Conservation (phyloP, 2,329 filamentous ascomycete genomes). For the Hypoxylon sp. region DNA sequence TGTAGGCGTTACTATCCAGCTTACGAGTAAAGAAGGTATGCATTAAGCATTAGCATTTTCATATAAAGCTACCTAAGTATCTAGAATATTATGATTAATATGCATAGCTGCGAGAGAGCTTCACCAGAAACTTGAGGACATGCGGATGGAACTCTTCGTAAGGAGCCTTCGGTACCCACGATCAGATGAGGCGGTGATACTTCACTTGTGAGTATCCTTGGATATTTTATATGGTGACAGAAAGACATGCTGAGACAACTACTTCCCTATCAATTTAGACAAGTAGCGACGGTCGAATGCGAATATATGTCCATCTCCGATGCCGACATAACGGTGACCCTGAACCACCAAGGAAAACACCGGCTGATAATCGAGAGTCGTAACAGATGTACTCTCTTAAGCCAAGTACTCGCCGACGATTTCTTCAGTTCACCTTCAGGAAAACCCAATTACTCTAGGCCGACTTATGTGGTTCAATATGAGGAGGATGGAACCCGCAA, state of each 20-base stretch:
- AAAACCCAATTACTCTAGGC: constrained; percentile 31
- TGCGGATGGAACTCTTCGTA: constrained; percentile 44
- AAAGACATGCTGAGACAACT: neutral
- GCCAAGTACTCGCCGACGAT: constrained; percentile 38
- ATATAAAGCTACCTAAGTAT: too few relatives aligned
- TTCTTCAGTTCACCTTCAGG: constrained; percentile 33
- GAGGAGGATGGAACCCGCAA: constrained; percentile 33
- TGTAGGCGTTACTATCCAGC: constrained; percentile 4
- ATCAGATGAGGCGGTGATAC: constrained; percentile 31
- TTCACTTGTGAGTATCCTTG: constrained; percentile 28
- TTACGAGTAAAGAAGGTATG: constrained; percentile 17
- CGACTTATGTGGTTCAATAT: constrained; percentile 41
- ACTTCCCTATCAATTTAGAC: constrained; percentile 25
- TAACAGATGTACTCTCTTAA: constrained; percentile 47
- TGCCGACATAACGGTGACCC: constrained; percentile 45
- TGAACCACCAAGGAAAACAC: constrained; percentile 33
- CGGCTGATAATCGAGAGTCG: constrained; percentile 47
- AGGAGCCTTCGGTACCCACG: constrained; percentile 33
- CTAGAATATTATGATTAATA: neutral
- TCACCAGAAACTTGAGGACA: constrained; percentile 35
- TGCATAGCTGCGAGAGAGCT: constrained; percentile 34
- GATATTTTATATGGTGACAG: neutral
- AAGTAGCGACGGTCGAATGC: constrained; percentile 43
- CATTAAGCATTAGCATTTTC: neutral
- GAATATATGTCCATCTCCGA: constrained; percentile 46